Percentiles rank a stretch among this genome's conserved stretches.
These are phyloP conservation scores for Nadsonia starkeyi-henricii DNA, from an alignment of 1,139 yeast species.

Conservation along the genomic window DNA sequence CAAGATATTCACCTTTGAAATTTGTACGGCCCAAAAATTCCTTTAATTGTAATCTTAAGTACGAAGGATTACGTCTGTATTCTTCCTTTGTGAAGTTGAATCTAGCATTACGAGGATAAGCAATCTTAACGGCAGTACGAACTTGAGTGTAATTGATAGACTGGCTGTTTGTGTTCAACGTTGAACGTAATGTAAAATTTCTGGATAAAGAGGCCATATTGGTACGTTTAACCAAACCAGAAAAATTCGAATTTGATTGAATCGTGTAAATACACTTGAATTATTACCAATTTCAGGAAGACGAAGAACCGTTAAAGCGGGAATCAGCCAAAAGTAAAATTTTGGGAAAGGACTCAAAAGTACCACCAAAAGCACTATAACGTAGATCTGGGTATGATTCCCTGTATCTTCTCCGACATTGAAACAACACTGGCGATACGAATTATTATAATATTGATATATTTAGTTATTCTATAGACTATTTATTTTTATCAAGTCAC, in stretches of 20 bases:
- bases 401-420: too few relatives aligned
- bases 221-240: background rate
- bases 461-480: too few relatives aligned
- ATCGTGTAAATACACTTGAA: too few relatives aligned
- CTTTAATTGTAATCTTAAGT: conserved; percentile 3
- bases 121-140: background rate
- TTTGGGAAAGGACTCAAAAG: background rate
- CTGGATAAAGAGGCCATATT: background rate
- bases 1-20: conserved; percentile 4
- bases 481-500: too few relatives aligned
- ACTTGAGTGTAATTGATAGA: background rate
- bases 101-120: background rate
- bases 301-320: background rate
- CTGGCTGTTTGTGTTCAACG: background rate
- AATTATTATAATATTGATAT: too few relatives aligned
- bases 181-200: background rate
- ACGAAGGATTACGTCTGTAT: conserved; percentile 1
- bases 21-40: conserved; percentile 4
- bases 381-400: background rate
- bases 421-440: too few relatives aligned
- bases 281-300: background rate
- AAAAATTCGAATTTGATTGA: too few relatives aligned
- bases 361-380: background rate
- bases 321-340: background rate
- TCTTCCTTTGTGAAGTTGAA: background rate